Evolutionary conservation across 2,329 filamentous ascomycete species (phyloP), one percentile per base, ranked within the genome.

Genomic region (Cryoendolithus antarcticus): DNA sequence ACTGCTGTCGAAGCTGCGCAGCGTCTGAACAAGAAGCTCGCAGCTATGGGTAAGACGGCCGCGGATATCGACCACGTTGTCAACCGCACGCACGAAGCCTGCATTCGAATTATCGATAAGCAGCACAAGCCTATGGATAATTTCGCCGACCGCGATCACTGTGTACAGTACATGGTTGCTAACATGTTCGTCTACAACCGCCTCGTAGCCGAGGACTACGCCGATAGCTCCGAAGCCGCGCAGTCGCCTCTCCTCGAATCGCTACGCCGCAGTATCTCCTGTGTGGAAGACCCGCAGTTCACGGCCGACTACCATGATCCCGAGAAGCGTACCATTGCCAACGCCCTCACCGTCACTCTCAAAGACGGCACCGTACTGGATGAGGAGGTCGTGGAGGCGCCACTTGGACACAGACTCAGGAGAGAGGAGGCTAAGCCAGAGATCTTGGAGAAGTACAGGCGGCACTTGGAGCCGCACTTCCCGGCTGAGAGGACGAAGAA

Each of bases 41-140:
- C 82, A 63, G 71, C 75, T 32, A 70, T 82, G 70, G 89, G 86
- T 67, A 94, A 95, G 74, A 83, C 80, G 39, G 86, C 88, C 41
- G 82, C 81, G 52, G 89, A 98, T 63, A 93, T 98, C 70, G 89
- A 93, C 70, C 74, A 75, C 45, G 77, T 98, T 56, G 86, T 82
- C 53, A 94, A 89, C 77, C 82, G 91, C 55, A 98, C 91, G 6
- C 91, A 98, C 70, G 91, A 98, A 68, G 91, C 91, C 43, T 96
- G 91, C 70, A 77, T 98, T 60, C 86, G 91, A 57, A 98, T 98
- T 67, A 98, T 98, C 57, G 91, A 98, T 76, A 98, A 98, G 75
- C 91, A 98, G 69, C 93, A 94, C 75, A 96, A 95, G 76, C 80
- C 88, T 54, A 93, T 98, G 85, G 88, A 95, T 72, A 98, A 98